Conservation (phyloP, 352 stramenopile species). For the Globisporangium polare region DNA sequence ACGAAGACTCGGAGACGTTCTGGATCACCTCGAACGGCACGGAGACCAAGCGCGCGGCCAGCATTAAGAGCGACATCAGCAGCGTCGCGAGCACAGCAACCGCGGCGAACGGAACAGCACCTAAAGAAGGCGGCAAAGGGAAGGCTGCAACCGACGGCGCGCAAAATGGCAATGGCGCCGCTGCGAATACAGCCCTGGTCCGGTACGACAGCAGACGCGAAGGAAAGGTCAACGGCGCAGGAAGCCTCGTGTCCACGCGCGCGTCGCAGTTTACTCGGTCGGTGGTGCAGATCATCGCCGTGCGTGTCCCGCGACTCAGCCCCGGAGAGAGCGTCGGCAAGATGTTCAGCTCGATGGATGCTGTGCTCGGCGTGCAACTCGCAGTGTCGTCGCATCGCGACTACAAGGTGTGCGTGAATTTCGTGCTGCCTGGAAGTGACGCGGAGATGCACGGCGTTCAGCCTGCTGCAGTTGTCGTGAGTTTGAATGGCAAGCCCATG, state of each 20-base stretch:
- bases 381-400: slow-evolving; percentile 51
- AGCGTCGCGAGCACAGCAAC: background rate
- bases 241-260: slow-evolving; percentile 12
- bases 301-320: slow-evolving; percentile 33
- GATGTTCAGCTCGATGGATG: slow-evolving; percentile 53
- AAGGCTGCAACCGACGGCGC: background rate
- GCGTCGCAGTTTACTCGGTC: slow-evolving; percentile 37
- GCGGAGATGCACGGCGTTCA: slow-evolving; percentile 49
- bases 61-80: slow-evolving; percentile 10
- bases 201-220: slow-evolving; percentile 17
- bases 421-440: slow-evolving; percentile 45
- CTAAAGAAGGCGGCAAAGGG: background rate
- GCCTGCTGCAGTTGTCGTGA: slow-evolving; percentile 51
- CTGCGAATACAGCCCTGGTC: background rate
- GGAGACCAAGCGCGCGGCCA: slow-evolving; percentile 27
- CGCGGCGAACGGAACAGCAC: background rate
- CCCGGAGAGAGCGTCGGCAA: slow-evolving; percentile 22
- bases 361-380: slow-evolving; percentile 50
- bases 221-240: slow-evolving; percentile 8
- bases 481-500: slow-evolving; percentile 52
- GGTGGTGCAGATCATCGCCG: slow-evolving; percentile 43
- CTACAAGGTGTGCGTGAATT: slow-evolving; percentile 65
- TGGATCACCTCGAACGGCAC: slow-evolving; percentile 21
- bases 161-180: background rate
- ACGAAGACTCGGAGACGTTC: slow-evolving; percentile 28